These are phyloP conservation scores for Ustilago shanxiensis DNA, from an alignment of 1,284 basidiomycete species.

Conservation along the genomic window DNA sequence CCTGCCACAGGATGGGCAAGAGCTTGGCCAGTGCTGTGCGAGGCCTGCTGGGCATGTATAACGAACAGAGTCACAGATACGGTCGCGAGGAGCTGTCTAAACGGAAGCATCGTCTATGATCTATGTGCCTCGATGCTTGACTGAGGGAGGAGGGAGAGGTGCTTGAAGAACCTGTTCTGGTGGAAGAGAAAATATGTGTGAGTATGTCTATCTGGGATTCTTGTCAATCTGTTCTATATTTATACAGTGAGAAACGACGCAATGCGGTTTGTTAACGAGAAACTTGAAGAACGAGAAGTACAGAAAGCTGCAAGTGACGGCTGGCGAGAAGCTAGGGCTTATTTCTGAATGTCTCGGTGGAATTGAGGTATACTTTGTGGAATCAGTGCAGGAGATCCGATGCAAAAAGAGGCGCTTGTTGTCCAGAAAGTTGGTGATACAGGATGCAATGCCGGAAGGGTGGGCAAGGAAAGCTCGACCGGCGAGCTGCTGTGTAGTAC, in stretches of 20 bases:
- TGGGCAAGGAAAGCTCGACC: constrained; percentile 13
- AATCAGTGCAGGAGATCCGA: background rate
- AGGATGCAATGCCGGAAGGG: background rate
- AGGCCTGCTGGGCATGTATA: constrained; percentile 13
- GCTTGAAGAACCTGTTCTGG: constrained; percentile 14
- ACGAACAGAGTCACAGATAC: constrained; percentile 19
- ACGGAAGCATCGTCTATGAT: constrained; percentile 24
- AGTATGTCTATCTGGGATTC: background rate
- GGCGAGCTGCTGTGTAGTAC: constrained; percentile 2
- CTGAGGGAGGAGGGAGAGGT: background rate
- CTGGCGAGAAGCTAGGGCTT: background rate
- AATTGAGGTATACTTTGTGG: background rate
- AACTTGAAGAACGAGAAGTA: background rate
- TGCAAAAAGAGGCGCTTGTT: background rate
- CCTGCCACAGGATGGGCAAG: constrained; percentile 19
- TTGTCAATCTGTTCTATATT: background rate
- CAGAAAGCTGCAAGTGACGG: background rate
- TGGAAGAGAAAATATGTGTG: background rate
- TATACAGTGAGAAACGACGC: background rate
- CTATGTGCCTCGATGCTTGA: constrained; percentile 4
- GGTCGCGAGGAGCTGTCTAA: constrained; percentile 18
- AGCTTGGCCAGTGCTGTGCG: constrained; percentile 8
- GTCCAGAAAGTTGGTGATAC: background rate
- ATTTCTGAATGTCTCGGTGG: background rate
- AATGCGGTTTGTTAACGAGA: background rate